phyloP scores from a whole-genome alignment of 805 yeast genomes.

The Lachancea mirantina region DNA sequence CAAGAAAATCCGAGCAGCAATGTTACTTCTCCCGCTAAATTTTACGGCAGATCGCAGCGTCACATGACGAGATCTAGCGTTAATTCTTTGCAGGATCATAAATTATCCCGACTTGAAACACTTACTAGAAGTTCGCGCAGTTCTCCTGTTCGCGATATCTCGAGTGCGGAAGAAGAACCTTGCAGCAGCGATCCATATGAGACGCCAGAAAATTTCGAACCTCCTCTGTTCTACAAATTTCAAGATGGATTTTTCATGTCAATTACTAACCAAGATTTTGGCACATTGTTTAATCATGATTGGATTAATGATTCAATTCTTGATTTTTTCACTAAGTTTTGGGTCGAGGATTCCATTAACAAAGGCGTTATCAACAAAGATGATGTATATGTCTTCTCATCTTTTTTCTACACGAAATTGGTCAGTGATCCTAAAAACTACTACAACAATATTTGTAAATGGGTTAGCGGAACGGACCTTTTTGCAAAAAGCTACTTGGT shows the following conservation, averaged over 20 bases:
- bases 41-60: conserved; percentile 1
- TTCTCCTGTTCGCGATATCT: no score
- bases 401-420: conserved; percentile 74
- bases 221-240: conserved; percentile 45
- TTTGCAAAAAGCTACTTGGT: conserved; percentile 53
- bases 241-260: conserved; percentile 47
- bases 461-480: conserved; percentile 69
- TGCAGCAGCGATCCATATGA: no score
- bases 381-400: conserved; percentile 57
- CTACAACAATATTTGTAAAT: conserved; percentile 60
- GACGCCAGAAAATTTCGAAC: conserved; percentile 29
- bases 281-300: conserved; percentile 67
- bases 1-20: background rate
- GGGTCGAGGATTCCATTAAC: conserved; percentile 34
- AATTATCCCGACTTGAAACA: conserved; percentile 1
- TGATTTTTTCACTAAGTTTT: conserved; percentile 70
- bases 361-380: conserved; percentile 26
- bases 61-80: background rate
- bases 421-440: conserved; percentile 35
- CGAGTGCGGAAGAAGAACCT: no score
- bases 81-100: conserved; percentile 3
- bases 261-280: conserved; percentile 64
- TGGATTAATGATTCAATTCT: conserved; percentile 89
- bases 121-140: conserved; percentile 3
- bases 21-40: conserved; percentile 1